Conservation (phyloP, 306 rosid species). For the Rubus idaeus region DNA sequence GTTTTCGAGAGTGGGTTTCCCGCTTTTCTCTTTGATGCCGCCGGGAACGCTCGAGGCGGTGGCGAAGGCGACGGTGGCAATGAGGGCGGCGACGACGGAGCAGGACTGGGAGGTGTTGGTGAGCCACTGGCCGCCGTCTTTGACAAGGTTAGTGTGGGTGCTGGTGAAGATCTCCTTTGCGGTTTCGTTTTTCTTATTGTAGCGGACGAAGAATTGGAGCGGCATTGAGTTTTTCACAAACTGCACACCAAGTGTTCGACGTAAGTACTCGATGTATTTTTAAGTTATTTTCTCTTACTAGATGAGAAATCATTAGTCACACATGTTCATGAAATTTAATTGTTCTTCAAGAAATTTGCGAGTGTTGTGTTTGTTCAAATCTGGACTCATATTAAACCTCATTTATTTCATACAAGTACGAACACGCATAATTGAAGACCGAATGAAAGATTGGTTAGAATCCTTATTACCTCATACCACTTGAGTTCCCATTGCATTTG, state of each 20-base stretch:
- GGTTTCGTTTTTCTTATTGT: constrained; percentile 26
- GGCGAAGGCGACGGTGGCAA: constrained; percentile 50
- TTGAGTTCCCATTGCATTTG: constrained; percentile 74
- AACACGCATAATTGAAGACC: neutral
- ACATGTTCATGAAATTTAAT: no score
- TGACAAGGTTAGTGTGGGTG: constrained; percentile 21
- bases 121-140: constrained; percentile 37
- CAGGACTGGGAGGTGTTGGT: constrained; percentile 43
- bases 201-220: constrained; percentile 15
- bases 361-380: no score
- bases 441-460: neutral
- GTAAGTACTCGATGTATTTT: no score
- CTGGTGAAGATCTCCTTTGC: constrained; percentile 36
- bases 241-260: constrained; percentile 19
- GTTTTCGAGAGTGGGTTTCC: constrained; percentile 33
- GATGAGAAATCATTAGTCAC: no score
- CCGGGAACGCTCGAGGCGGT: constrained; percentile 31
- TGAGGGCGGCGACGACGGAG: constrained; percentile 46
- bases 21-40: constrained; percentile 14
- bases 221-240: constrained; percentile 35
- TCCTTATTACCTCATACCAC: constrained; percentile 47
- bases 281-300: no score
- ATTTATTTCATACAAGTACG: neutral
- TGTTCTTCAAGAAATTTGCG: no score
- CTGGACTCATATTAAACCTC: no score